Base-by-base conservation (phyloP, 805 yeast genomes). In the Isabelozyma rhagii region DNA sequence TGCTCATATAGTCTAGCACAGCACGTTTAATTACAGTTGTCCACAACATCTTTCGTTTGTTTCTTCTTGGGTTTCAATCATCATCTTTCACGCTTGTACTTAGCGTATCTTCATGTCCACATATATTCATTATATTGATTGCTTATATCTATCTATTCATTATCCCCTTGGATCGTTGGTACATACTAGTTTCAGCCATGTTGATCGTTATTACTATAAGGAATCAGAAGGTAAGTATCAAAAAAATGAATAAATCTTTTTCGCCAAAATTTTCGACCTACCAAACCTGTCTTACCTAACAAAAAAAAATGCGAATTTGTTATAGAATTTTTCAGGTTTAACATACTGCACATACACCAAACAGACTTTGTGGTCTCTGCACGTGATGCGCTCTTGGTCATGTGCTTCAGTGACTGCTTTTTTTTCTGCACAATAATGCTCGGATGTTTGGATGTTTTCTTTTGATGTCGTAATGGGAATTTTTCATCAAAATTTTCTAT, bases 181-280 rank as follows among this genome's bases (percentile, higher is more conserved):
- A 66, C 71, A 63, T 66, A 67, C 71, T 56, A 62, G 70, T 62
- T 52, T 67, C 72, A 63, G 70, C 64, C 72, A 67, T 67, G 53
- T 59, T 67, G 36, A 31, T 31, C 36, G 36, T 31, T 31, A 3
- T 31, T 31, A 31, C 36, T 31, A 31, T 31, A 31, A 31, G 36
- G 36, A 31, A 31, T 31, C 36, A 31, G 36, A 31, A 31, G 36
- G 10, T 21, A 21, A 21, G 25, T 21, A 21, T 21, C n/a, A 31
- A 31, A 31, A 31, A 31, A 31, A 31, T 31, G 10, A 13, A 31
- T 31, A 13, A 31, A 31, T 31, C n/a, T 31, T 31, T 31, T 31
- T 31, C n/a, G 5, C 10, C 36, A 10, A 31, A 31, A 31, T 31
- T 31, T 31, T 31, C 36, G 10, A 13, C 36, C n/a, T 31, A 31